Evolutionary conservation across 805 yeast genomes (phyloP), one percentile per base, ranked within the genome.

Genomic region (Saccharomycopsis selenospora): DNA sequence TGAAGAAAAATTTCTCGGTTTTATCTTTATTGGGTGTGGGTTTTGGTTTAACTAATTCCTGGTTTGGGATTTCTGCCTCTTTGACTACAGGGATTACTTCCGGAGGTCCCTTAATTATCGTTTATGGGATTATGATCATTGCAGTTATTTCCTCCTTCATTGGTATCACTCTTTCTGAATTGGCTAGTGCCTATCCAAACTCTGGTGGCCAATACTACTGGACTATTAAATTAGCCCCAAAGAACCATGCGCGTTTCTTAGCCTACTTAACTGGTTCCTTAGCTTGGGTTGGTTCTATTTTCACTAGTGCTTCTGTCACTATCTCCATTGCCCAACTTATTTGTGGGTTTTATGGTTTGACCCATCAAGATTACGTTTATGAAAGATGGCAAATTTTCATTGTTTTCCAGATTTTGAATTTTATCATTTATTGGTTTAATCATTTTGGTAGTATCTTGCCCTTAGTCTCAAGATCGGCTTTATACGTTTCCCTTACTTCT

Each of bases 141-240:
- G 73, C 80, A 1, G 57, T 57, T 20, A 63, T 77, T 14, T 69
- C 80, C 1, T 55, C 66, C 27, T 68, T 73, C 61, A 64, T 77
- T 46, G 82, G 76, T 14, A 62, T 68, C 14, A 68, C 80, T 0
- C 61, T 78, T 29, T 69, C 78, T n/a, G 82, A 78, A 58, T 63
- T 78, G 53, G 66, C 76, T 7, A 67, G 73, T 42, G 73, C 79
- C 11, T 70, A 69, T 59, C 82, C 82, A 3, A 70, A 72, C 49
- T 77, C 81, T 42, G 80, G 80, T 47, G 82, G 82, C 23, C 80
- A 75, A 54, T 75, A 75, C 58, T 76, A 72, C 51, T 78, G 83
- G 82, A 74, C 80, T 4, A 67, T 70, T 61, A 69, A 72, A 40
- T 60, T 77, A 46, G 77, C 81, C 4, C 81, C 80, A 7, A 69